Conservation (phyloP, 176 grass and related monocot species). For the Triticum turgidum region DNA sequence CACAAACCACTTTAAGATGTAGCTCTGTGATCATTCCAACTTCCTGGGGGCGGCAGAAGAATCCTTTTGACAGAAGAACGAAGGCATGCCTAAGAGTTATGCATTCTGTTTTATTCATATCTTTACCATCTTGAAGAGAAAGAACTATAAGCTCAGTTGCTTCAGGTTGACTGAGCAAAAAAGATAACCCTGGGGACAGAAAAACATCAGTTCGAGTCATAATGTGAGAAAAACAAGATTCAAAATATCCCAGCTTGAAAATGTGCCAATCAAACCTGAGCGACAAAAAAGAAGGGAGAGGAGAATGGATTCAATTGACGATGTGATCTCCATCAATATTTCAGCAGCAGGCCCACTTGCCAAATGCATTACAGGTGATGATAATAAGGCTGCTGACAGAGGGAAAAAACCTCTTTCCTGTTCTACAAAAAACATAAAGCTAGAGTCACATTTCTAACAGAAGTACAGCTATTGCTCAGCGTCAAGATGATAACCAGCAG, state of each 20-base stretch:
- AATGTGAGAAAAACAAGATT: conserved; percentile 14
- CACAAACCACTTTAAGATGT: conserved; percentile 94
- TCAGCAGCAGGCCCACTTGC: conserved; percentile 46
- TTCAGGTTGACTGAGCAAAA: conserved; percentile 85
- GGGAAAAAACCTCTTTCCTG: conserved; percentile 89
- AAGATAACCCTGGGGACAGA: conserved; percentile 70
- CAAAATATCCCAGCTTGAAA: conserved; percentile 19
- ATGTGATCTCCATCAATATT: conserved; percentile 75
- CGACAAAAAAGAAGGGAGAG: conserved; percentile 87
- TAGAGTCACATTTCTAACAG: conserved; percentile 26
- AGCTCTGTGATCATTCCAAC: conserved; percentile 82
- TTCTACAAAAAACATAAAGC: conserved; percentile 34
- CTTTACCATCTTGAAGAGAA: conserved; percentile 78
- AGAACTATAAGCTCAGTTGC: conserved; percentile 87
- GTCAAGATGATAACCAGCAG: conserved; percentile 13
- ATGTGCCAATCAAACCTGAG: conserved; percentile 57
- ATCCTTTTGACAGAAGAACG: conserved; percentile 83
- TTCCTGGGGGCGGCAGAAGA: conserved; percentile 90
- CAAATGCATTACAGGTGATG: conserved; percentile 61
- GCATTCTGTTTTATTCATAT: conserved; percentile 78
- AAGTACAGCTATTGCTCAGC: not conserved
- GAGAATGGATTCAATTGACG: conserved; percentile 76
- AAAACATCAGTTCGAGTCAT: not conserved
- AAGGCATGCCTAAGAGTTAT: conserved; percentile 85
- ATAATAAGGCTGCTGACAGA: conserved; percentile 78